phyloP scores from a whole-genome alignment of 305 asterid species.

The Stenogyne calaminthoides region DNA sequence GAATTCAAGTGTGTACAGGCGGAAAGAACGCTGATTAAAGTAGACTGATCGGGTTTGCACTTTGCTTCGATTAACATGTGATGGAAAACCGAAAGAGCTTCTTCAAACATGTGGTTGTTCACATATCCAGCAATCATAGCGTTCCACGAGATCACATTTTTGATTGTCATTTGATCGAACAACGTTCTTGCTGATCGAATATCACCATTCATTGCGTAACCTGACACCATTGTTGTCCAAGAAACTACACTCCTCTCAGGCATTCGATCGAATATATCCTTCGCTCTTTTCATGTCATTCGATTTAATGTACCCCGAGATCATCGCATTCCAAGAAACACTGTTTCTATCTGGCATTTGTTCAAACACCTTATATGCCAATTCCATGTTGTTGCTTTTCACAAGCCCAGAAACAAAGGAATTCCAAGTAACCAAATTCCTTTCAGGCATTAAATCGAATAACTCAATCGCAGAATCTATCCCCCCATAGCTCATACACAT shows the following conservation, averaged over 20 bases:
- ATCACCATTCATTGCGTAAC: constrained; percentile 45
- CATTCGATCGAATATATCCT: constrained; percentile 42
- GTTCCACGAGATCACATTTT: constrained; percentile 57
- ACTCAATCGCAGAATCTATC: constrained; percentile 32
- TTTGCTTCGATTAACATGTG: constrained; percentile 42
- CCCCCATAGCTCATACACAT: constrained; percentile 40
- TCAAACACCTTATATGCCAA: constrained; percentile 44
- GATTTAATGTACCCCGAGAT: constrained; percentile 45
- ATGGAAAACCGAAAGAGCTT: constrained; percentile 41
- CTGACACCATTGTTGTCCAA: constrained; percentile 60
- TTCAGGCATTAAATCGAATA: constrained; percentile 55
- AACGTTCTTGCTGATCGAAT: constrained; percentile 41
- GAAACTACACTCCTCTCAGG: constrained; percentile 53
- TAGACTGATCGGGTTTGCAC: constrained; percentile 47
- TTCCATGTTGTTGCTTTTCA: constrained; percentile 28
- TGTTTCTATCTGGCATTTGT: constrained; percentile 43
- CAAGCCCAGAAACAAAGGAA: constrained; percentile 42
- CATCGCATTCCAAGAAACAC: constrained; percentile 53
- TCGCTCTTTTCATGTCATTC: constrained; percentile 38
- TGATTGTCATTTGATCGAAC: constrained; percentile 40
- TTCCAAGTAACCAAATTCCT: constrained; percentile 53
- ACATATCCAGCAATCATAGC: constrained; percentile 42
- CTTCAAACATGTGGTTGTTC: constrained; percentile 36
- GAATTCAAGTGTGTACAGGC: constrained; percentile 55
- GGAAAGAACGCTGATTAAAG: constrained; percentile 50